phyloP scores from a whole-genome alignment of 148 eudicot species.

The Amaranthus cruentus region DNA sequence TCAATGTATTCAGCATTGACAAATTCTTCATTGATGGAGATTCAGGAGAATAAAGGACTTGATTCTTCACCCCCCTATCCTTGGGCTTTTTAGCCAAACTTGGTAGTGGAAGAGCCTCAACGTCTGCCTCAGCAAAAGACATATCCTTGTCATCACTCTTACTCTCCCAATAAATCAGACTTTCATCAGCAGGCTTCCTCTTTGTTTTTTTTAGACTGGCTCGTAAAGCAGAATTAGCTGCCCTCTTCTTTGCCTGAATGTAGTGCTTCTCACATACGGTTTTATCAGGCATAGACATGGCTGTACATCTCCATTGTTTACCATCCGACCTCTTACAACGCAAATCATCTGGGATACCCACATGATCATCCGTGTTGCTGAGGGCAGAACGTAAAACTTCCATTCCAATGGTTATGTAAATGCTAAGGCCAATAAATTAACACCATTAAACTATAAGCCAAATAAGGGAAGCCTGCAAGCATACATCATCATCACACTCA shows the following conservation, averaged over 20 bases:
- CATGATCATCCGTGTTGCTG: conserved; percentile 57
- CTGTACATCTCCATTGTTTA: conserved; percentile 98
- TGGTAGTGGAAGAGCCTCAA: conserved; percentile 43
- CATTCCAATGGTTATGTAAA: not conserved
- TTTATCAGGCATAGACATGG: conserved; percentile 97
- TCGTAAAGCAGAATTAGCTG: conserved; percentile 85
- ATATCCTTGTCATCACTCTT: conserved; percentile 80
- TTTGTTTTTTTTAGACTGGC: conserved; percentile 78
- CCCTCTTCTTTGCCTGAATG: conserved; percentile 96
- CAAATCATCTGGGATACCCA: conserved; percentile 85
- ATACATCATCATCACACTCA: not conserved
- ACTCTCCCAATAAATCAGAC: conserved; percentile 60
- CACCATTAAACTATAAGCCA: not conserved
- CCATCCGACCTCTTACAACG: conserved; percentile 97
- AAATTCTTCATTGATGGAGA: conserved; percentile 39
- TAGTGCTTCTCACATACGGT: conserved; percentile 97
- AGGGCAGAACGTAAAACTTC: conserved; percentile 34
- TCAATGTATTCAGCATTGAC: conserved; percentile 32
- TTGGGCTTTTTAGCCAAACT: conserved; percentile 37
- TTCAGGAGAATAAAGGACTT: conserved; percentile 46
- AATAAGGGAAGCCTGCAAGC: conserved; percentile 5
- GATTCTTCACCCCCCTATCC: conserved; percentile 42
- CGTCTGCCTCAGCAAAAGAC: conserved; percentile 31
- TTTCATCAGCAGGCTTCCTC: conserved; percentile 55
- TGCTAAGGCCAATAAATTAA: not conserved